Base-by-base conservation (phyloP, 1,284 basidiomycete species). In the Fistulina hepatica region DNA sequence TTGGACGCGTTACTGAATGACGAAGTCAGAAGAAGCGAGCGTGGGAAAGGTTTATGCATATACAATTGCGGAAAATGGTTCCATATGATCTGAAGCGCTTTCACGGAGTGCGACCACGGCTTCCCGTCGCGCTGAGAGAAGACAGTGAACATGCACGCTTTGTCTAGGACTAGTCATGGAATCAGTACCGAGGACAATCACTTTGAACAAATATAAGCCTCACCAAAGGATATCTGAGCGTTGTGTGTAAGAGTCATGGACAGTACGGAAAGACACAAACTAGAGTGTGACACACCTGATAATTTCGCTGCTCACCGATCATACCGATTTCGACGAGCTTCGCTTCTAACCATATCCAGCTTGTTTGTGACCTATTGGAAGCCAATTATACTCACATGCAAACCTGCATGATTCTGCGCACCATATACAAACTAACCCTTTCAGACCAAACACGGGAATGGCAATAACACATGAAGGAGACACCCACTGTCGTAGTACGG, bases 281-380 rank as follows among this genome's bases (percentile, higher is more conserved):
- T 24, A 28, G 22, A 36, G n/a, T 3, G 2, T 23, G 22, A 25
- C 20, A 22, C 43, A 81, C 81, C 64, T 85, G 73, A 57, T 91
- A 31, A 31, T 31, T 31, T 11, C 28, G 28, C 10, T 31, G 28
- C 11, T 19, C 28, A 19, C 28, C 28, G 13, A 31, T 13, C 28
- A 31, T 31, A 8, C 28, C 28, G 9, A 31, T 5, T 16, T 31
- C 28, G 9, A 31, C 28, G 4, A 31, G 13, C 13, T 94, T 95
- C 21, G 79, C 76, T 58, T 95, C 91, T 20, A 94, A 67, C 89
- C 89, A 94, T 34, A 88, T 68, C 89, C 89, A 92, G 44, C 76
- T 80, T 1, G 89, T 93, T 58, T 84, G 79, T 3, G 78, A 85
- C 85, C 78, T 79, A 33, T 22, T 10, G 21, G 21, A 22, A 41